Evolutionary conservation across 768 basidiomycete species (phyloP).

Genomic region (Phylloporus arenicola): DNA sequence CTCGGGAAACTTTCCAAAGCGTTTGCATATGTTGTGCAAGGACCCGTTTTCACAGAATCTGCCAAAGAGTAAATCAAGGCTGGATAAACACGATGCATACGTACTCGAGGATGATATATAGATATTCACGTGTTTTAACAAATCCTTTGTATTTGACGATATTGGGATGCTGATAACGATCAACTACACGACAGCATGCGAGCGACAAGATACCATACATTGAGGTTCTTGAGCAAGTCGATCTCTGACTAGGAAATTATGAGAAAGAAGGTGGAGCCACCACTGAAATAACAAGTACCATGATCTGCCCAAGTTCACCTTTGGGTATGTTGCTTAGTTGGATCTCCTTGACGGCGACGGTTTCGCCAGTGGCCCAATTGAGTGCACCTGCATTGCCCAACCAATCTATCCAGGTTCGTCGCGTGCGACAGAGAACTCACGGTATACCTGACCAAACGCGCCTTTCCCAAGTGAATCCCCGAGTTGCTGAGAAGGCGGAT

Average conservation of each 20-base stretch:
- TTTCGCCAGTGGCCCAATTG: constrained; percentile 96
- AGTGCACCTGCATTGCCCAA: constrained; percentile 58
- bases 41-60: constrained; percentile 98
- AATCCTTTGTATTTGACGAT: constrained; percentile 99
- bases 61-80: constrained; percentile 6
- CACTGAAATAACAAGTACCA: constrained; percentile 47
- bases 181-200: constrained; percentile 3
- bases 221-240: constrained; percentile 93
- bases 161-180: constrained; percentile 70
- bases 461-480: constrained; percentile 96
- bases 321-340: constrained; percentile 91
- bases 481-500: constrained; percentile 61
- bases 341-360: constrained; percentile 98
- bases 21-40: constrained; percentile 89
- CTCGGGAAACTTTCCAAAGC: constrained; percentile 98
- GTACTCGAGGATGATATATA: constrained; percentile 96
- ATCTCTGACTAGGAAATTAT: constrained; percentile 74
- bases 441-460: constrained; percentile 95
- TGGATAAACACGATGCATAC: constrained; percentile 20
- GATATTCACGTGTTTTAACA: constrained; percentile 86
- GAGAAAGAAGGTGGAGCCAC: constrained; percentile 1
- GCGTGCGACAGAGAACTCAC: constrained; percentile 43
- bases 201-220: constrained; percentile 46
- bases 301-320: constrained; percentile 91
- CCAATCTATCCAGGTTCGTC: constrained; percentile 67